phyloP scores from a whole-genome alignment of 2,329 filamentous ascomycete genomes.

The Aspergillus caelatus region DNA sequence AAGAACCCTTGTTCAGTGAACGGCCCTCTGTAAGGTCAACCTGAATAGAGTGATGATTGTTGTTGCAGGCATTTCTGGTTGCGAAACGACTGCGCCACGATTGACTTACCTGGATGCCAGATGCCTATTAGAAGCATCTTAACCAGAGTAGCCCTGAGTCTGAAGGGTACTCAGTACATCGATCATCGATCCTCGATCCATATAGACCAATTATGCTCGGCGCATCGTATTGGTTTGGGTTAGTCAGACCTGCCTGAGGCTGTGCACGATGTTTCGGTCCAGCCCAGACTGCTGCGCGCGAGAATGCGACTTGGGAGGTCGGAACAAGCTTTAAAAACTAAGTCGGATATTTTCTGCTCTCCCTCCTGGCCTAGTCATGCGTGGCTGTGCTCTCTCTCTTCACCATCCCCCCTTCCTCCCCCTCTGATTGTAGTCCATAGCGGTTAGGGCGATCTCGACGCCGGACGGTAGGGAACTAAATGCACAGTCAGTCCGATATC shows the following conservation, averaged over 20 bases:
- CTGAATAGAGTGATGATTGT: not conserved
- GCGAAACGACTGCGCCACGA: not conserved
- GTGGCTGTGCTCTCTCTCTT: constrained; percentile 6
- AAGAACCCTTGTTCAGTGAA: not conserved
- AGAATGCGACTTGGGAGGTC: constrained; percentile 1
- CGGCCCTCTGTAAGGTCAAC: not conserved
- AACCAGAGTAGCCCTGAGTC: no score
- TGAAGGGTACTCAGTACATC: not conserved
- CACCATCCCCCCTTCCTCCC: no score
- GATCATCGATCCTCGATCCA: not conserved
- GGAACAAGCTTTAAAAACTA: constrained; percentile 7
- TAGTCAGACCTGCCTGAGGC: constrained; percentile 9
- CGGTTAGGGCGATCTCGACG: not conserved
- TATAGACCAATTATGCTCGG: not conserved
- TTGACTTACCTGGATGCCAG: not conserved
- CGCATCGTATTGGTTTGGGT: not conserved
- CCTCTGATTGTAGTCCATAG: not conserved
- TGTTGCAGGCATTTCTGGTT: not conserved
- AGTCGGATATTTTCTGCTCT: not conserved
- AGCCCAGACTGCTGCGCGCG: not conserved
- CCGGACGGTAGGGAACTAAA: not conserved
- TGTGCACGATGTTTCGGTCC: constrained; percentile 6
- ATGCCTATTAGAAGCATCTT: not conserved
- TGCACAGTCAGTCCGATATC: constrained; percentile 1
- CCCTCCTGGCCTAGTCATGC: not conserved